These are phyloP conservation scores for Endoconidiophora laricicola DNA, from an alignment of 2,329 filamentous ascomycete genomes.

Conservation along the genomic window DNA sequence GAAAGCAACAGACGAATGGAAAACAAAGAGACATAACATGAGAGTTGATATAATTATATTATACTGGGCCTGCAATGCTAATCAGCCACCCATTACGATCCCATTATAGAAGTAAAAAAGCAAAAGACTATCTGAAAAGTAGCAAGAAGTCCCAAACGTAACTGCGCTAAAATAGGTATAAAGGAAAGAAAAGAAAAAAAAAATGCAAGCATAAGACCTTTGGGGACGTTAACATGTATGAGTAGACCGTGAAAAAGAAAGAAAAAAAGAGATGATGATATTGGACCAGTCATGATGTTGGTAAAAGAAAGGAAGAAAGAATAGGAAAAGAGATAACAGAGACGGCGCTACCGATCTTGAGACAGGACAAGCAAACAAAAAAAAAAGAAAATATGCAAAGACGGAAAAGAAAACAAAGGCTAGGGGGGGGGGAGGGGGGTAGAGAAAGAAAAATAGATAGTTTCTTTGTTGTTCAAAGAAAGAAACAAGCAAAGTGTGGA, in stretches of 20 bases:
- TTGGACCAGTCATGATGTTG: not conserved
- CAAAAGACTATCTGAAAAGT: not conserved
- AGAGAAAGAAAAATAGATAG: not conserved
- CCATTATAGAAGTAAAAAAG: not conserved
- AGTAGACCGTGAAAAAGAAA: not conserved
- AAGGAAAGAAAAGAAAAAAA: conserved; percentile 1
- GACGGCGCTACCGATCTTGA: not conserved
- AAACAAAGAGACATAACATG: not conserved
- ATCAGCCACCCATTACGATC: not conserved
- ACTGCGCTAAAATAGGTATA: not conserved
- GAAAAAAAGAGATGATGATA: not conserved
- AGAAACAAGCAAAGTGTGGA: not conserved
- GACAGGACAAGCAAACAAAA: not conserved
- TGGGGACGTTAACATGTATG: too few species aligned
- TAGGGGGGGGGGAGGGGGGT: not conserved
- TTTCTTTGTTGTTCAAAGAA: not conserved
- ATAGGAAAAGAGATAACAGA: not conserved
- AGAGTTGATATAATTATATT: too few species aligned
- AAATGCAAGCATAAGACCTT: not conserved
- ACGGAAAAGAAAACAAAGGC: not conserved
- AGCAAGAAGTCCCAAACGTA: not conserved
- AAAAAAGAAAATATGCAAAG: not conserved
- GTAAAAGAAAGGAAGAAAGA: not conserved
- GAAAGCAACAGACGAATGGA: too few species aligned
- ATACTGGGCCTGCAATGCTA: too few species aligned